Percentiles rank a stretch among this genome's conserved stretches.
Conservation (phyloP, 805 yeast species). For the Lachancea sp. region DNA sequence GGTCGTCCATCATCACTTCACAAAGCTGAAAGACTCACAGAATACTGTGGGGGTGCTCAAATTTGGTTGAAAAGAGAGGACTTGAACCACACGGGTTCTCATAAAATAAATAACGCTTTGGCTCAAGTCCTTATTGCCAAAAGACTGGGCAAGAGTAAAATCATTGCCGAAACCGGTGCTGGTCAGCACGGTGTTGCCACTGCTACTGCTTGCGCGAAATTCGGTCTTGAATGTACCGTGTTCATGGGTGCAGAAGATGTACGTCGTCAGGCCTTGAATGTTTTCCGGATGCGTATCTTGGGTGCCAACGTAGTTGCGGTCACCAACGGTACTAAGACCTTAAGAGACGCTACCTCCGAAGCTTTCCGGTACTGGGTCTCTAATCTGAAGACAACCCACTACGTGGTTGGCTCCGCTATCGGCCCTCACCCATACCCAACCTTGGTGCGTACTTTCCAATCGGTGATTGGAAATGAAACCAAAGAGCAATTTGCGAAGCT, state of each 20-base stretch:
- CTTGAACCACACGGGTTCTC: constrained; percentile 83
- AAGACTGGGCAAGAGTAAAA: constrained; percentile 67
- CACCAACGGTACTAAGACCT: constrained; percentile 88
- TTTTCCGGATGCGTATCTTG: constrained; percentile 90
- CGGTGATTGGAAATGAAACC: constrained; percentile 92
- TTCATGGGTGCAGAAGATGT: constrained; percentile 99
- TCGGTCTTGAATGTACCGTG: constrained; percentile 89
- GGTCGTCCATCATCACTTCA: constrained; percentile 96
- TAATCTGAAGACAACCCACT: constrained; percentile 77
- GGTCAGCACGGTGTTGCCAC: constrained; percentile 94
- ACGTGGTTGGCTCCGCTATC: constrained; percentile 95
- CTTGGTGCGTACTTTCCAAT: constrained; percentile 95
- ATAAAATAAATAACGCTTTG: constrained; percentile 77
- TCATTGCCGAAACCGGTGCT: constrained; percentile 89
- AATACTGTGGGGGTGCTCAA: constrained; percentile 88
- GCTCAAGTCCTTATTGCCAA: constrained; percentile 77
- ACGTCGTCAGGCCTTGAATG: constrained; percentile 96
- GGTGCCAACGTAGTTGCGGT: constrained; percentile 96
- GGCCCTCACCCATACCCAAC: constrained; percentile 99
- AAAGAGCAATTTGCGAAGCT: constrained; percentile 79
- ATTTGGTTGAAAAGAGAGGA: constrained; percentile 99
- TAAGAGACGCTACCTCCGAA: constrained; percentile 97
- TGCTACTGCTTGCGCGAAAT: constrained; percentile 87
- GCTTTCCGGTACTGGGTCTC: constrained; percentile 96
- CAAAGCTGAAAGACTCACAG: constrained; percentile 82